Conservation (phyloP, 2,329 filamentous ascomycete genomes). For the Pseudogymnoascus destructans region DNA sequence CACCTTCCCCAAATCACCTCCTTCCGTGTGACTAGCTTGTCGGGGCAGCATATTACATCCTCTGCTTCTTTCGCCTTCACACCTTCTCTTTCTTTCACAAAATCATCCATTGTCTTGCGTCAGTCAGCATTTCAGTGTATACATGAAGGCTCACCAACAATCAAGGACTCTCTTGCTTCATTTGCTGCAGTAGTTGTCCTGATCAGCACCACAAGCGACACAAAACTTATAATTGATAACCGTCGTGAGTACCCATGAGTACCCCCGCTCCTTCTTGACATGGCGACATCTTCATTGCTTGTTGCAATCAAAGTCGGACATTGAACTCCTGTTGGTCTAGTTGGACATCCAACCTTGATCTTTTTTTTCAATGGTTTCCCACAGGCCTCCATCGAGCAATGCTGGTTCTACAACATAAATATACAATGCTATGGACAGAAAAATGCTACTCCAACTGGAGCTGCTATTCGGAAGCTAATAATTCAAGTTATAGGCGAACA, state of each 20-base stretch:
- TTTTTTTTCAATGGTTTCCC: too few species aligned
- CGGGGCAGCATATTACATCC: background rate
- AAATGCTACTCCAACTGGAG: background rate
- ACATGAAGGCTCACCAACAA: constrained; percentile 1
- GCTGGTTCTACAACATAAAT: background rate
- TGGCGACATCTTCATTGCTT: background rate
- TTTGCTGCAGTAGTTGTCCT: constrained; percentile 3
- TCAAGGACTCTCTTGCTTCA: background rate
- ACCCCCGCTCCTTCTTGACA: background rate
- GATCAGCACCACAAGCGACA: background rate
- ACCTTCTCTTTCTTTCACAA: constrained; percentile 7
- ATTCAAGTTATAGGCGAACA: background rate
- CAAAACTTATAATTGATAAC: background rate
- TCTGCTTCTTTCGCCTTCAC: background rate
- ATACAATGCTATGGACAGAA: background rate
- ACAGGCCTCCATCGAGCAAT: background rate
- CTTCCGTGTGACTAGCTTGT: background rate
- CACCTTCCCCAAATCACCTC: background rate
- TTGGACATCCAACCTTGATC: background rate
- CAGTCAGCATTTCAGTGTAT: background rate
- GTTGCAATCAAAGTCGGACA: background rate
- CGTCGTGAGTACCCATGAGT: background rate
- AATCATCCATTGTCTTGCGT: constrained; percentile 1
- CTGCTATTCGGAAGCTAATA: background rate
- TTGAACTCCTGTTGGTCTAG: background rate